Conservation (phyloP, 306 rosid species). For the Inga leiocalycina region DNA sequence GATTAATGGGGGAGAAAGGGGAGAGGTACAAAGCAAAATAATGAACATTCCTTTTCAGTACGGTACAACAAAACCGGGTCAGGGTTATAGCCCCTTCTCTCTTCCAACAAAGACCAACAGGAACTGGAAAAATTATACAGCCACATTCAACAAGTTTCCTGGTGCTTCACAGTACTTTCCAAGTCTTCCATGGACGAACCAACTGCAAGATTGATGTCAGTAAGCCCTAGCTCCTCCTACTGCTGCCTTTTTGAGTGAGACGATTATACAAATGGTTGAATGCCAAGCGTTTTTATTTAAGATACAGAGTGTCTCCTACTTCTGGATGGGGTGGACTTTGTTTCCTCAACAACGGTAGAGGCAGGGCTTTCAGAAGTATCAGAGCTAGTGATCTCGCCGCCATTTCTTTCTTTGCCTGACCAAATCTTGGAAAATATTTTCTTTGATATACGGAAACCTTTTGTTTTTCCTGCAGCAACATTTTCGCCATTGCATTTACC, state of each 20-base stretch:
- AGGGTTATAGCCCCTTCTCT: background rate
- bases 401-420: constrained; percentile 75
- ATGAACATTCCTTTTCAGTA: constrained; percentile 7
- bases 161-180: constrained; percentile 30
- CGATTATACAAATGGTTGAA: constrained; percentile 41
- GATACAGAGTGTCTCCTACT: constrained; percentile 84
- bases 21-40: background rate
- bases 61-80: constrained; percentile 37
- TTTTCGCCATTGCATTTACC: constrained; percentile 51
- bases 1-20: background rate
- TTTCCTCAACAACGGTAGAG: constrained; percentile 76
- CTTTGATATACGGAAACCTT: constrained; percentile 66
- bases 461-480: constrained; percentile 60
- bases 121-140: constrained; percentile 17
- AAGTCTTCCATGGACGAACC: constrained; percentile 37
- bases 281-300: constrained; percentile 38
- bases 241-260: constrained; percentile 40
- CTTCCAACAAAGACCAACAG: background rate
- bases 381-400: constrained; percentile 84
- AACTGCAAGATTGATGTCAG: constrained; percentile 46
- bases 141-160: constrained; percentile 16
- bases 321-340: constrained; percentile 84
- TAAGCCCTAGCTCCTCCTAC: constrained; percentile 54
- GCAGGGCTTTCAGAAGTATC: constrained; percentile 94
- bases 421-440: constrained; percentile 85